These are phyloP conservation scores for Blumeriella jaapii DNA, from an alignment of 2,329 filamentous ascomycete genomes.

Conservation along the genomic window DNA sequence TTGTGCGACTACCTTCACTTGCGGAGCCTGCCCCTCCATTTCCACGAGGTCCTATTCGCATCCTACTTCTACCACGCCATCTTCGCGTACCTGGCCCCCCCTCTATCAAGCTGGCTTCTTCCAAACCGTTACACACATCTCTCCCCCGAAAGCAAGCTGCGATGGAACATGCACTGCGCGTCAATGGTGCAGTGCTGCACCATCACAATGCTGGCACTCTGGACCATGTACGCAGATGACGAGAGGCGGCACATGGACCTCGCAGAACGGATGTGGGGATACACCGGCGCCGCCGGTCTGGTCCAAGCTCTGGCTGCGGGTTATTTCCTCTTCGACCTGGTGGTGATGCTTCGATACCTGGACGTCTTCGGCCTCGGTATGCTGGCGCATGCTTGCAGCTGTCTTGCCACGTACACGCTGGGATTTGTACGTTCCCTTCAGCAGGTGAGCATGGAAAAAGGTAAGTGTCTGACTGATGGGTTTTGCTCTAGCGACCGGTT, in stretches of 20 bases:
- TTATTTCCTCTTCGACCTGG: conserved; percentile 35
- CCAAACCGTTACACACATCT: conserved; percentile 46
- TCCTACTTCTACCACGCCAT: conserved; percentile 57
- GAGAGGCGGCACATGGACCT: conserved; percentile 54
- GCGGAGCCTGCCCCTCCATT: conserved; percentile 58
- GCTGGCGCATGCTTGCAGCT: conserved; percentile 60
- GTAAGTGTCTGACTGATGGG: conserved; percentile 9
- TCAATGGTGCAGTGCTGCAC: conserved; percentile 62
- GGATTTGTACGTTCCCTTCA: conserved; percentile 55
- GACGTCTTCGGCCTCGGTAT: conserved; percentile 54
- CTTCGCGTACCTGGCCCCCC: conserved; percentile 53
- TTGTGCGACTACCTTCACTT: conserved; percentile 49
- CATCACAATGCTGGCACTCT: conserved; percentile 61
- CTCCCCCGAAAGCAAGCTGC: conserved; percentile 49
- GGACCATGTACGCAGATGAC: conserved; percentile 53
- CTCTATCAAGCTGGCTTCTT: conserved; percentile 48
- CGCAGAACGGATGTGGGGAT: conserved; percentile 62
- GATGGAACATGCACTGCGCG: conserved; percentile 77
- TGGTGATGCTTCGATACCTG: conserved; percentile 28
- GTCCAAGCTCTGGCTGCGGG: conserved; percentile 64
- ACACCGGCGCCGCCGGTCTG: conserved; percentile 59
- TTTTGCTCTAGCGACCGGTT: conserved; percentile 52
- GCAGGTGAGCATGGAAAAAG: neutral
- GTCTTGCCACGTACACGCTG: conserved; percentile 52
- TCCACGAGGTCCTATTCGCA: conserved; percentile 61